phyloP scores from a whole-genome alignment of 2,329 filamentous ascomycete genomes.

The Penicillium sp. region DNA sequence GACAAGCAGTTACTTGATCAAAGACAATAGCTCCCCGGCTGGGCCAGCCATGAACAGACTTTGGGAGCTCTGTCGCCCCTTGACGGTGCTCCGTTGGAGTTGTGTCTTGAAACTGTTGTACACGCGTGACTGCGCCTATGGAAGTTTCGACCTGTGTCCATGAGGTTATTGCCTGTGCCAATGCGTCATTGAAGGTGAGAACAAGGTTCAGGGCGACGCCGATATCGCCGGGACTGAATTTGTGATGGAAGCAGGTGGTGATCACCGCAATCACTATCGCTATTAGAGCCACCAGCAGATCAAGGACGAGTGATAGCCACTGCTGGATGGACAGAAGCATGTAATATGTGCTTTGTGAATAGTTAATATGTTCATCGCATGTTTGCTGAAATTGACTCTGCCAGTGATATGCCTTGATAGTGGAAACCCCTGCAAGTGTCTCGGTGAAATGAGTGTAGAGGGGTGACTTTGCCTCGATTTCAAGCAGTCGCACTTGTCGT shows the following conservation, averaged over 20 bases:
- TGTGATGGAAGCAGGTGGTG: slow-evolving; percentile 34
- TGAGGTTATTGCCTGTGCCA: slow-evolving; percentile 21
- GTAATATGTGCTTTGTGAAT: slow-evolving; percentile 44
- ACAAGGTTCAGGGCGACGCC: slow-evolving; percentile 47
- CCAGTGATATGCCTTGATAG: slow-evolving; percentile 52
- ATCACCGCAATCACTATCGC: slow-evolving; percentile 44
- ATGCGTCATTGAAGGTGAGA: slow-evolving; percentile 46
- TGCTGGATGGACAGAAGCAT: slow-evolving; percentile 44
- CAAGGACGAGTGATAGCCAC: slow-evolving; percentile 43
- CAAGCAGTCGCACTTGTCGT: slow-evolving; percentile 49
- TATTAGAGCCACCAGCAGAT: slow-evolving; percentile 41
- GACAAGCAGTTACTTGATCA: too few species aligned
- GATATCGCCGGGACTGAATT: slow-evolving; percentile 36
- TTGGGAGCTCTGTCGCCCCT: too few species aligned
- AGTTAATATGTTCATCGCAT: slow-evolving; percentile 37
- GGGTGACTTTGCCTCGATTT: slow-evolving; percentile 51
- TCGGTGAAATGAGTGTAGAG: slow-evolving; percentile 53
- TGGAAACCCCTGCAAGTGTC: slow-evolving; percentile 46
- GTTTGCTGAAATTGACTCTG: slow-evolving; percentile 37
- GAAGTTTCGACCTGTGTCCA: slow-evolving; percentile 21
- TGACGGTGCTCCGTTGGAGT: too few species aligned
- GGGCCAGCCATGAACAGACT: too few species aligned
- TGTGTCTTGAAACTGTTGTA: slow-evolving; percentile 51
- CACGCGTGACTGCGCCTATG: slow-evolving; percentile 41
- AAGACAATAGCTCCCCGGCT: too few species aligned